Base-by-base conservation (phyloP, 768 basidiomycete genomes). In the Clitopilus passeckerianus region DNA sequence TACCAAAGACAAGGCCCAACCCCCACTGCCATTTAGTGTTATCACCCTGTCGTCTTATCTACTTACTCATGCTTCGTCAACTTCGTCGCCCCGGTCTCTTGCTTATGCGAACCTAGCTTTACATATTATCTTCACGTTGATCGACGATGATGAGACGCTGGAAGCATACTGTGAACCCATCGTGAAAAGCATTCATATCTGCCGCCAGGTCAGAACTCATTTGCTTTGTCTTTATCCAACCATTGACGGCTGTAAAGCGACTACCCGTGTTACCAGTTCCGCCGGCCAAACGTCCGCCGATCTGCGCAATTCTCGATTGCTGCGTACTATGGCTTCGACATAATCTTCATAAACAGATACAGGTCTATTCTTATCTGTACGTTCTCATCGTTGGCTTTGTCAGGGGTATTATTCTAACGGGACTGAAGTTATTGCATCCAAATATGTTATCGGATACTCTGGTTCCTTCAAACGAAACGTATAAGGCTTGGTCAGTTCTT, bases 301-400 rank as follows among this genome's bases (percentile, higher is more conserved):
- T 86, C 23, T 85, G 84, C 63, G 80, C 85, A 2, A 58, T 89
- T 22, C 65, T 90, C n/a, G 87, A 90, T 67, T 87, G 84, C 59
- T 86, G 84, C 63, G 76, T 86, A 6, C 73, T 90, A 14, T 90
- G 86, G 86, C 68, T 89, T 24, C 82, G 86, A 16, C 87, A 90
- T 63, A 89, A 88, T 65, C 71, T 90, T 30, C 85, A 88, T 58
- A 86, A 80, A 63, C 79, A 75, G 27, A 70, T 89, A 5, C 84
- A 88, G 59, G 78, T 81, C 0, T 72, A 76, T 27, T 80, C 80
- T 6, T 88, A 87, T 63, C 71, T 75, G 88, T 86, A 64, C 50
- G 84, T 34, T 18, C n/a, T 52, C 54, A 10, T 41, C 59, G 33
- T 23, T 55, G 18, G 27, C 41, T 59, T 18, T 37, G 22, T 54